Conservation (phyloP, 257 asterid genomes). For the Leptodermis oblonga region DNA sequence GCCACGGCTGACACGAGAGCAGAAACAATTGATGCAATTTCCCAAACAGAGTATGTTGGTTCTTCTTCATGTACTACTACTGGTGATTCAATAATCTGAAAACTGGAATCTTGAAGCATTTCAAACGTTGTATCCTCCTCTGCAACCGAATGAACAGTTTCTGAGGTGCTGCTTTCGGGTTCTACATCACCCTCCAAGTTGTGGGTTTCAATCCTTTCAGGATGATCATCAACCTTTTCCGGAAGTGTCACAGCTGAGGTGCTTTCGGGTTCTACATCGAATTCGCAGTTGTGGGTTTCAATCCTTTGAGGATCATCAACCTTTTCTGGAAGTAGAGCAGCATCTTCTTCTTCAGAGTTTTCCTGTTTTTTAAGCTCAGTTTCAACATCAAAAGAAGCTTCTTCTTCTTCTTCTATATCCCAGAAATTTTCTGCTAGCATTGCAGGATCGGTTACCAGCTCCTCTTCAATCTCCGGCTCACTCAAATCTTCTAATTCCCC, state of each 20-base stretch:
- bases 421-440: slow-evolving; percentile 10
- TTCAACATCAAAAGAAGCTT: slow-evolving; percentile 8
- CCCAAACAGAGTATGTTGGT: slow-evolving; percentile 11
- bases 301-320: slow-evolving; percentile 16
- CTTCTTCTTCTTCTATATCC: slow-evolving; percentile 12
- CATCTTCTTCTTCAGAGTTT: slow-evolving; percentile 13
- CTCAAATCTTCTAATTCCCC: slow-evolving; percentile 16
- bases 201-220: slow-evolving; percentile 18
- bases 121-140: background rate
- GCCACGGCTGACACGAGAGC: slow-evolving; percentile 33
- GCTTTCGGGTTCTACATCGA: slow-evolving; percentile 19
- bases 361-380: background rate
- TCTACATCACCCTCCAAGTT: slow-evolving; percentile 2
- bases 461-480: slow-evolving; percentile 24
- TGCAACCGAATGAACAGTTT: slow-evolving; percentile 9
- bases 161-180: slow-evolving; percentile 17
- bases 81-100: background rate
- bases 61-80: slow-evolving; percentile 12
- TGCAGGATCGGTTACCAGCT: slow-evolving; percentile 11
- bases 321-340: slow-evolving; percentile 11
- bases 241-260: slow-evolving; percentile 6
- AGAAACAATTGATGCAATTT: slow-evolving; percentile 25
- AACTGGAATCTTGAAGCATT: slow-evolving; percentile 4
- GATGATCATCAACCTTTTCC: slow-evolving; percentile 9
- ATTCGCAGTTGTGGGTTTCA: slow-evolving; percentile 5